Evolutionary conservation across 176 grass and related monocot species (phyloP).

Genomic region (Puccinellia tenuiflora): DNA sequence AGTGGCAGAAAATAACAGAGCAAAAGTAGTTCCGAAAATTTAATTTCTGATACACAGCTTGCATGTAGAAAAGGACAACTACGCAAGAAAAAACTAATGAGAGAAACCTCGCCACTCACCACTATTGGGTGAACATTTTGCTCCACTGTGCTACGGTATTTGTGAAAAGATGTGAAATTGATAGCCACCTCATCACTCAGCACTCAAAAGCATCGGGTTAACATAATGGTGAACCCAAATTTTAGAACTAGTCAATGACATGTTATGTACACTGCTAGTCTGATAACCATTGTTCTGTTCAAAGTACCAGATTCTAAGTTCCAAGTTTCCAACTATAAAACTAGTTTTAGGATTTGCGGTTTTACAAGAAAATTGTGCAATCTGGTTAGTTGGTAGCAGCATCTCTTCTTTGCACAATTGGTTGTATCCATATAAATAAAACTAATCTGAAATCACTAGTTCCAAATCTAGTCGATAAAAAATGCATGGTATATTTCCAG

Average conservation of each 20-base stretch:
- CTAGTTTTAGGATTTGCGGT: not conserved
- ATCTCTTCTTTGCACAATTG: not conserved
- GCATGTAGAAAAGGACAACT: not conserved
- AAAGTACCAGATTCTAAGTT: not conserved
- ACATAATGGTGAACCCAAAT: not conserved
- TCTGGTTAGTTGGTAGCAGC: not conserved
- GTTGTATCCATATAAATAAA: not conserved
- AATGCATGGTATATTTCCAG: not conserved
- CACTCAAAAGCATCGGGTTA: not conserved
- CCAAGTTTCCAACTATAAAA: not conserved
- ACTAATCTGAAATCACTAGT: not conserved
- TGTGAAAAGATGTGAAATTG: not conserved
- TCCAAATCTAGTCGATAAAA: not conserved
- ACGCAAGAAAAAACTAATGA: not conserved
- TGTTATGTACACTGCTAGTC: not conserved
- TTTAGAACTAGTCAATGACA: not conserved
- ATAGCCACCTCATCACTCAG: not conserved
- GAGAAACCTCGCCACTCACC: not conserved
- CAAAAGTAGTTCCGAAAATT: not conserved
- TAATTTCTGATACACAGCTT: not conserved
- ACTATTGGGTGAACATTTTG: not conserved
- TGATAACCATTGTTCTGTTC: not conserved
- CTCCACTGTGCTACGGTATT: not conserved
- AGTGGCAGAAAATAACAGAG: not conserved
- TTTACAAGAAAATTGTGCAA: not conserved